phyloP scores from a whole-genome alignment of 1,139 yeast species.

The Geotrichum candidum region DNA sequence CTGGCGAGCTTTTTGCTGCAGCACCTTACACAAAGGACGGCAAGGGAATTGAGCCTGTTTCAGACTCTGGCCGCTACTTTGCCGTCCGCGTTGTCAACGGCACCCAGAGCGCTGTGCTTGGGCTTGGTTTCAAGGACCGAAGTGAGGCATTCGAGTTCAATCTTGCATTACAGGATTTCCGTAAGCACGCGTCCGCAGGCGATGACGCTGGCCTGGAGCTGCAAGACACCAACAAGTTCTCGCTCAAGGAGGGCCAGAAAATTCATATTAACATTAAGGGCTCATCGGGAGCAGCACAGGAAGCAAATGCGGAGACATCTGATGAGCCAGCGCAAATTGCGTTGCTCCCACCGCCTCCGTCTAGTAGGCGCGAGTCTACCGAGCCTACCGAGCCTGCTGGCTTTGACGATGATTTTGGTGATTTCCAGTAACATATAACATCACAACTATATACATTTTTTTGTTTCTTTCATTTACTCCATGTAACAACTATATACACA shows the following conservation, averaged over 20 bases:
- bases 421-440: conserved; percentile 33
- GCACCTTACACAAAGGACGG: conserved; percentile 33
- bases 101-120: conserved; percentile 35
- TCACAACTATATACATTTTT: not conserved
- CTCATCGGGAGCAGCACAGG: not conserved
- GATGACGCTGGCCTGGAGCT: conserved; percentile 17
- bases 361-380: not conserved
- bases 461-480: not conserved
- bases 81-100: conserved; percentile 34
- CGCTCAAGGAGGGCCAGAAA: conserved; percentile 30
- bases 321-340: conserved; percentile 18
- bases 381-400: conserved; percentile 5
- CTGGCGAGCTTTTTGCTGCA: conserved; percentile 33
- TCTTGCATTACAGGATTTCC: conserved; percentile 37
- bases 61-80: conserved; percentile 33
- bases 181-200: conserved; percentile 25
- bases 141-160: conserved; percentile 38
- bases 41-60: conserved; percentile 28
- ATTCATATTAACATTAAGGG: conserved; percentile 26
- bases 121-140: conserved; percentile 39
- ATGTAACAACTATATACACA: conserved; percentile 1
- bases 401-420: conserved; percentile 42
- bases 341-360: conserved; percentile 24
- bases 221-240: conserved; percentile 24
- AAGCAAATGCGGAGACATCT: conserved; percentile 5